These are phyloP conservation scores for Tolypocladium capitatum DNA, from an alignment of 2,329 filamentous ascomycete species.

Conservation along the genomic window DNA sequence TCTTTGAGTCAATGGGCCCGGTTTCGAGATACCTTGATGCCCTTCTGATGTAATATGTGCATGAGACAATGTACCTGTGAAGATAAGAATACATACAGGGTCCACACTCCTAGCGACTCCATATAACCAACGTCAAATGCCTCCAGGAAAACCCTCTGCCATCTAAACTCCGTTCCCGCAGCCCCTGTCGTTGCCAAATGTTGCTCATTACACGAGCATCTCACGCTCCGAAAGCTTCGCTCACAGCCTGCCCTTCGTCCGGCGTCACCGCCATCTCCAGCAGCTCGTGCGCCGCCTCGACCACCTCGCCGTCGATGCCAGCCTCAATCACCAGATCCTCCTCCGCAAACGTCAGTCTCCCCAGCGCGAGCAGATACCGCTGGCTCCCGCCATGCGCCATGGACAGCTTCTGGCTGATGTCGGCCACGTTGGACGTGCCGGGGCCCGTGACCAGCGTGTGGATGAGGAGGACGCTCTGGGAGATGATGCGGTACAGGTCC, in stretches of 20 bases:
- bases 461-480: slow-evolving; percentile 33
- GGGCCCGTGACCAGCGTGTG: slow-evolving; percentile 39
- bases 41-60: not conserved
- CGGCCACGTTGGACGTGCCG: slow-evolving; percentile 29
- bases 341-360: slow-evolving; percentile 69
- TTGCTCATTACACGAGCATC: not conserved
- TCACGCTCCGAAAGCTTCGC: slow-evolving; percentile 26
- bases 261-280: slow-evolving; percentile 71
- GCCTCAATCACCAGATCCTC: slow-evolving; percentile 67
- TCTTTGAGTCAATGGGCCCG: too few relatives aligned
- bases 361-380: slow-evolving; percentile 69
- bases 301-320: slow-evolving; percentile 63
- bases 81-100: not conserved
- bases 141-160: not conserved
- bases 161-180: not conserved
- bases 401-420: slow-evolving; percentile 60
- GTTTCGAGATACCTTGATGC: too few relatives aligned
- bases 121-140: too few relatives aligned
- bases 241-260: slow-evolving; percentile 42
- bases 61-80: not conserved
- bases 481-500: slow-evolving; percentile 31
- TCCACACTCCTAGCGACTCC: too few relatives aligned
- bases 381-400: slow-evolving; percentile 61
- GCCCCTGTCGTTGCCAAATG: not conserved
- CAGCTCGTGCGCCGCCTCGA: slow-evolving; percentile 69